These are phyloP conservation scores for Xylaria sp. DNA, from an alignment of 2,329 filamentous ascomycete genomes.

Conservation along the genomic window DNA sequence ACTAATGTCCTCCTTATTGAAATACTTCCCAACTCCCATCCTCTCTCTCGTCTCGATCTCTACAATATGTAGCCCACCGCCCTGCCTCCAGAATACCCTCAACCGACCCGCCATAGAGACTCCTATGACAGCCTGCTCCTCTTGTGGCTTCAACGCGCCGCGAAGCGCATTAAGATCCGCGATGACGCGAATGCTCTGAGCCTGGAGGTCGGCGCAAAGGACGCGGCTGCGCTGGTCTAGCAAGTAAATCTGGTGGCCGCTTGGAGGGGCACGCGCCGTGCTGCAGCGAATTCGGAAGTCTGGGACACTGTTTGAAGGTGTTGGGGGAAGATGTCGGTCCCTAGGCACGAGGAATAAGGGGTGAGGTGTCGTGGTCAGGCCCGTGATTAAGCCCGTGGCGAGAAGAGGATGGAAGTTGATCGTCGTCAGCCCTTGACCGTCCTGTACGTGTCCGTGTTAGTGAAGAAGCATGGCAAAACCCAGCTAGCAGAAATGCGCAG, in stretches of 20 bases:
- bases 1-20: slow-evolving; percentile 16
- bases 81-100: slow-evolving; percentile 23
- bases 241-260: slow-evolving; percentile 15
- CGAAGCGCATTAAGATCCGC: slow-evolving; percentile 22
- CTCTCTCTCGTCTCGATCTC: slow-evolving; percentile 14
- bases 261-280: background rate
- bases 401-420: slow-evolving; percentile 30
- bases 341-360: slow-evolving; percentile 22
- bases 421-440: slow-evolving; percentile 22
- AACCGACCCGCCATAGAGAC: background rate
- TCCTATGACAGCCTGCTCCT: slow-evolving; percentile 8
- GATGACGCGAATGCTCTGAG: slow-evolving; percentile 17
- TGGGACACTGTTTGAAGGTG: slow-evolving; percentile 10
- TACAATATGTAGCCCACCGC: slow-evolving; percentile 1
- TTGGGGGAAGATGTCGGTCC: slow-evolving; percentile 10
- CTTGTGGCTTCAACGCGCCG: slow-evolving; percentile 23
- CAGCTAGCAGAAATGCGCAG: background rate
- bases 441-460: slow-evolving; percentile 7
- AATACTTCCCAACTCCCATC: background rate
- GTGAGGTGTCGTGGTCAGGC: slow-evolving; percentile 26
- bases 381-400: slow-evolving; percentile 19
- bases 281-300: slow-evolving; percentile 27
- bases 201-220: slow-evolving; percentile 13
- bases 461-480: background rate
- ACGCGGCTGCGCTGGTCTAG: slow-evolving; percentile 24